A percentile compares a stretch with the other conserved stretches of the same genome.
These are phyloP conservation scores for Bryoglossum gracile DNA, from an alignment of 495 filamentous ascomycete species.

Conservation along the genomic window DNA sequence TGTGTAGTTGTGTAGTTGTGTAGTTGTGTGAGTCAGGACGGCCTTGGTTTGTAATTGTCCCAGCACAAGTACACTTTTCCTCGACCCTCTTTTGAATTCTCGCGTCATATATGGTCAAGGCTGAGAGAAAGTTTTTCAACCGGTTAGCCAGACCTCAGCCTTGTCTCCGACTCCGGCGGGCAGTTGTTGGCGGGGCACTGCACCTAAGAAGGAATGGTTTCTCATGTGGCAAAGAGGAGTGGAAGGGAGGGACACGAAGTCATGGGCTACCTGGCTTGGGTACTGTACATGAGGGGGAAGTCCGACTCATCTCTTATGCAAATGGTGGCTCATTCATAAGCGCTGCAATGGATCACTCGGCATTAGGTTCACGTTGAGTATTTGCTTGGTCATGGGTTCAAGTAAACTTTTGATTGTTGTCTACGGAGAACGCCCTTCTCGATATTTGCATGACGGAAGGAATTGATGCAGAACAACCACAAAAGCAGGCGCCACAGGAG, in stretches of 20 bases:
- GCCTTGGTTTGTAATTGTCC: too few relatives aligned
- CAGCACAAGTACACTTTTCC: too few relatives aligned
- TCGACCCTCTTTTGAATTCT: not conserved
- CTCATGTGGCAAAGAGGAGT: too few relatives aligned
- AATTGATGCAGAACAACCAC: conserved; percentile 14
- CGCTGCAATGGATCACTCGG: too few relatives aligned
- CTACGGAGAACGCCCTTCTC: conserved; percentile 19
- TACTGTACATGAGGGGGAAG: too few relatives aligned
- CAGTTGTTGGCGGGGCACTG: not conserved
- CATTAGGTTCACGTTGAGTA: too few relatives aligned
- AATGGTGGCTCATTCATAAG: too few relatives aligned
- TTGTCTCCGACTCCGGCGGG: not conserved
- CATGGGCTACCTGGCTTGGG: too few relatives aligned
- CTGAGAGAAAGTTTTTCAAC: conserved; percentile 3
- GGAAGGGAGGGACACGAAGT: too few relatives aligned
- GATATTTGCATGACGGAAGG: conserved; percentile 21
- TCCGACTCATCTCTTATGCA: too few relatives aligned
- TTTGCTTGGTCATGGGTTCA: too few relatives aligned
- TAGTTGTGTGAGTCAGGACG: conserved; percentile 1
- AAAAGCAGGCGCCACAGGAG: conserved; percentile 7
- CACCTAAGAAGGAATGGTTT: not conserved
- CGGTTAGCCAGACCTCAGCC: not conserved
- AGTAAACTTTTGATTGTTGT: not conserved
- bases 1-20: too few relatives aligned
- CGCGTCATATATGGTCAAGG: conserved; percentile 2